Percentiles rank a stretch among this genome's conserved stretches.
Evolutionary conservation across 2,329 filamentous ascomycete species (phyloP).

Genomic region (Metarhizium brunneum): DNA sequence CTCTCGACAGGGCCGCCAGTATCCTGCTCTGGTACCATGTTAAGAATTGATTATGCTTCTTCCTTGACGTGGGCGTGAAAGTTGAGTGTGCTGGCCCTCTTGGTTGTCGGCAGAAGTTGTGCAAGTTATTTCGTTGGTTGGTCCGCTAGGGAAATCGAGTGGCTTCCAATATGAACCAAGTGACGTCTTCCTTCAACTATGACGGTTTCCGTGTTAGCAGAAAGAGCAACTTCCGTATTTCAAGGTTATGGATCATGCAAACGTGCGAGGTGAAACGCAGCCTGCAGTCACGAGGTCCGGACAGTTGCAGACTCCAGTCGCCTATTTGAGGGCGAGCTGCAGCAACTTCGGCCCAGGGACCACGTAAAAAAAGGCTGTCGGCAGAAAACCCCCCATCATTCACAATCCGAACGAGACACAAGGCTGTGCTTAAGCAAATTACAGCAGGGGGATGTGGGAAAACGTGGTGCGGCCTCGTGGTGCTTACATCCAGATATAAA

Average conservation of each 20-base stretch:
- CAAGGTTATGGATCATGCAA: neutral
- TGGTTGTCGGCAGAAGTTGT: neutral
- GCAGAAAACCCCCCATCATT: neutral
- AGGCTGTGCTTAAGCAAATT: neutral
- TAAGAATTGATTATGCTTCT: neutral
- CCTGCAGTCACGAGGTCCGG: constrained; percentile 16
- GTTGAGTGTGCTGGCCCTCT: neutral
- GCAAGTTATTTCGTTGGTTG: neutral
- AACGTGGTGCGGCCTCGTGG: neutral
- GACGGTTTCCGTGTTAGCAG: neutral
- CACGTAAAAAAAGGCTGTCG: neutral
- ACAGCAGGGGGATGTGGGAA: neutral
- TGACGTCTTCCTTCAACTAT: neutral
- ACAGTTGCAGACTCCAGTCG: constrained; percentile 16
- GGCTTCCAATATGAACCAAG: constrained; percentile 1
- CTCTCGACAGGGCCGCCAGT: constrained; percentile 30
- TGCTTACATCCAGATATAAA: neutral
- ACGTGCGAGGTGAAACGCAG: constrained; percentile 6
- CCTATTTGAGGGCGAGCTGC: constrained; percentile 8
- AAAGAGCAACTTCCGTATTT: neutral
- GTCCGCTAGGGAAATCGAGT: neutral
- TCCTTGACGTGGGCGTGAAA: neutral
- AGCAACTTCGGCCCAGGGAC: neutral
- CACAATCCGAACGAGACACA: neutral
- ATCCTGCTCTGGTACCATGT: constrained; percentile 37